A percentile compares a stretch with the other conserved stretches of the same genome.
phyloP scores from a whole-genome alignment of 1,139 yeast species.

The Pichia terricola region DNA sequence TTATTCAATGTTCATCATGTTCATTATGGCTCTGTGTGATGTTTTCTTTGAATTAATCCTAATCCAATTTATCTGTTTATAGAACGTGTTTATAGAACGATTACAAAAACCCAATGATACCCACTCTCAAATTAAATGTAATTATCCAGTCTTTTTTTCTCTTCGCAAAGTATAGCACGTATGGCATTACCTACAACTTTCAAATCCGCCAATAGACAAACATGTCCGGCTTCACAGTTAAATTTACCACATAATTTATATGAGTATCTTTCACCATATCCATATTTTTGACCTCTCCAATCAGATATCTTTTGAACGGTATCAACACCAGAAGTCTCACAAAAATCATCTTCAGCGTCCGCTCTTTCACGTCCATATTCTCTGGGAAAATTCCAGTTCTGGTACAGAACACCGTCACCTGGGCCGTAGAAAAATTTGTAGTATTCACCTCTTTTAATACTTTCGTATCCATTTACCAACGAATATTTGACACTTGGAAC shows the following conservation, averaged over 20 bases:
- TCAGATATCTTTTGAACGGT: constrained; percentile 1
- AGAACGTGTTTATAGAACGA: not conserved
- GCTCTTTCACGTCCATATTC: constrained; percentile 27
- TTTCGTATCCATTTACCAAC: constrained; percentile 49
- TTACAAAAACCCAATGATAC: not conserved
- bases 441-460: constrained; percentile 62
- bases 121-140: not conserved
- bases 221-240: constrained; percentile 64
- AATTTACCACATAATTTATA: constrained; percentile 63
- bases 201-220: constrained; percentile 65
- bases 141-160: constrained; percentile 20
- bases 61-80: not conserved
- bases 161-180: constrained; percentile 47
- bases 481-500: constrained; percentile 84
- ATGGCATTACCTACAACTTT: constrained; percentile 65
- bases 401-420: constrained; percentile 90
- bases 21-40: constrained; percentile 75
- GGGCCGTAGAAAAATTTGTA: constrained; percentile 75
- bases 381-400: constrained; percentile 75
- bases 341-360: constrained; percentile 1
- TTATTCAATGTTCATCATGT: constrained; percentile 73
- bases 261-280: constrained; percentile 24
- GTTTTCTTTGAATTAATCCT: constrained; percentile 26
- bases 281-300: constrained; percentile 12
- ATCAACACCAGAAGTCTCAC: constrained; percentile 5